Base-by-base conservation (phyloP, 1,139 yeast genomes). In the Diutina neorugosa region DNA sequence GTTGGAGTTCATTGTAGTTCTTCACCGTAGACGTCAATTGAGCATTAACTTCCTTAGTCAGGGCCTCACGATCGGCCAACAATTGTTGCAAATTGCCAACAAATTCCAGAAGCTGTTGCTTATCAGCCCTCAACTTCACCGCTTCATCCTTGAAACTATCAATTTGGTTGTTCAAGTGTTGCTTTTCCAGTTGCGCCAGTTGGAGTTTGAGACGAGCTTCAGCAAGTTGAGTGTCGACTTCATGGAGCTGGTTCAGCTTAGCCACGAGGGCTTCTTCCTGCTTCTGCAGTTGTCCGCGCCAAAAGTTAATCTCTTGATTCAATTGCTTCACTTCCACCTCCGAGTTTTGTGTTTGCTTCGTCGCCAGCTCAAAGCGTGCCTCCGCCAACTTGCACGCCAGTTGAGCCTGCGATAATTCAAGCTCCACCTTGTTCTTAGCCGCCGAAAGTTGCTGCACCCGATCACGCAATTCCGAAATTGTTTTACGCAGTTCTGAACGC, bases 11-110 rank as follows among this genome's bases (percentile, higher is more conserved):
- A 60, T 85, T 87, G 53, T 82, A 71, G 42, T 75, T 67, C 51
- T 76, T 77, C 18, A 81, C 69, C 44, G 81, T 82, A 25, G 71
- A 67, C 19, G 71, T 62, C 51, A 84, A 71, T 51, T 84, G 72
- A 34, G 70, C 68, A 20, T 81, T 74, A 1, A 82, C 64, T 47
- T 82, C 84, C 27, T 69, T 65, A 51, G 77, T 73, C 9, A 80
- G 69, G 0, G 70, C 62, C 54, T 84, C 86, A 53, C 91, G 75
- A 62, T 86, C 94, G 54, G 74, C 74, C 54, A 84, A 80, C 44
- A 83, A 66, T 0, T 77, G 60, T 64, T 86, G 91, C 54, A 86
- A 68, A 60, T 78, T 85, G 21, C 78, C 65, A n/a, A 86, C 74
- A 57, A 84, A 71, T 7, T 78, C 77, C 58, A 76, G 82, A 51